Evolutionary conservation across 164 flowering plant genomes (phyloP).

Genomic region (Vitis labrusca): DNA sequence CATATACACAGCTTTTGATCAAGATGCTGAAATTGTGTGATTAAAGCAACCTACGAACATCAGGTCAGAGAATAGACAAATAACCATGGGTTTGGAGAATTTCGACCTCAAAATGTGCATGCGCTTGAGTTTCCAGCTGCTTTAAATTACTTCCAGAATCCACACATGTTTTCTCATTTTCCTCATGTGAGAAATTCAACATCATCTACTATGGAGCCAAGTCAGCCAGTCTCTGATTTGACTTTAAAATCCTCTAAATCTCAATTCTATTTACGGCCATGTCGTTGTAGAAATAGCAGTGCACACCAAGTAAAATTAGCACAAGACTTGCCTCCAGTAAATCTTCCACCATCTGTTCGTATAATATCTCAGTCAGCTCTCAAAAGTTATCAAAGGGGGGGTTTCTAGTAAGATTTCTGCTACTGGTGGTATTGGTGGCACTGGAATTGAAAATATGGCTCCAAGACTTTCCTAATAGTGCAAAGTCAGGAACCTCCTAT

Average conservation of each 20-base stretch:
- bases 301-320: constrained; percentile 71
- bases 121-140: constrained; percentile 25
- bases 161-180: constrained; percentile 21
- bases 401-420: constrained; percentile 25
- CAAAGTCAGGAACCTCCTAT: constrained; percentile 13
- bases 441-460: constrained; percentile 27
- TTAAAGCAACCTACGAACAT: no score
- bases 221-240: constrained; percentile 23
- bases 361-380: constrained; percentile 76
- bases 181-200: constrained; percentile 19
- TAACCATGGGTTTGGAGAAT: constrained; percentile 13
- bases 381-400: constrained; percentile 31
- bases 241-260: constrained; percentile 27
- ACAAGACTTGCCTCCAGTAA: constrained; percentile 87
- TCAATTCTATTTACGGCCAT: constrained; percentile 38
- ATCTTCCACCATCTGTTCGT: constrained; percentile 91
- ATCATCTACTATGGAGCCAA: constrained; percentile 21
- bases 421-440: constrained; percentile 14
- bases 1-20: no score
- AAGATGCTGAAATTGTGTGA: no score
- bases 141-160: constrained; percentile 14
- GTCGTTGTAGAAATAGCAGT: constrained; percentile 49
- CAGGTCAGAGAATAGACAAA: constrained; percentile 14
- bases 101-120: constrained; percentile 16
- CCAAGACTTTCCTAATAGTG: constrained; percentile 21